These are phyloP conservation scores for Periconia digitata DNA, from an alignment of 2,329 filamentous ascomycete species.

Conservation along the genomic window DNA sequence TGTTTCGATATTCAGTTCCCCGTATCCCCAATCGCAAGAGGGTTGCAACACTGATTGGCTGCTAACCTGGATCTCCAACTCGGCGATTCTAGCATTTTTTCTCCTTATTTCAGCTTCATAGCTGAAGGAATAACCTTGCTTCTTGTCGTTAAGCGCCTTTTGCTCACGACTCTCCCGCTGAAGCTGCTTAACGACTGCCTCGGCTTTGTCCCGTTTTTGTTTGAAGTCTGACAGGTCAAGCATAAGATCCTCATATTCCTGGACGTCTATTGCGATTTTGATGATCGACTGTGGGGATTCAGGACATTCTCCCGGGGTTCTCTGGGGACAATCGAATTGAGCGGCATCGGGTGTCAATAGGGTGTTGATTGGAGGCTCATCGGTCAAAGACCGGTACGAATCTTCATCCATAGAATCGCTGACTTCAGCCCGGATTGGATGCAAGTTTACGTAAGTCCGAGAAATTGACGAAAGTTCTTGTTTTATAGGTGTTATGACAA, in stretches of 20 bases:
- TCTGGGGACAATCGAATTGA: neutral
- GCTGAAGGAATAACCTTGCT: neutral
- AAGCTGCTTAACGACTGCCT: neutral
- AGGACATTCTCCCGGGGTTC: neutral
- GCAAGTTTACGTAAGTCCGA: neutral
- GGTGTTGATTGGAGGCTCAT: neutral
- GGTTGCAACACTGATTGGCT: neutral
- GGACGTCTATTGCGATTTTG: neutral
- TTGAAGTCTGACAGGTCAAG: constrained; percentile 3
- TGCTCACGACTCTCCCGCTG: neutral
- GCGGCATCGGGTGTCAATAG: neutral
- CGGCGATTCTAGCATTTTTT: neutral
- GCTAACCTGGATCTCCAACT: neutral
- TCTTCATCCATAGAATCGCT: neutral
- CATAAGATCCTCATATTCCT: neutral
- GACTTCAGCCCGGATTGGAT: neutral
- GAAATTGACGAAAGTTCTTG: neutral
- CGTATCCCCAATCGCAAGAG: neutral
- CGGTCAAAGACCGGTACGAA: neutral
- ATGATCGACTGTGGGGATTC: neutral
- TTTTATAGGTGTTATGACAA: neutral
- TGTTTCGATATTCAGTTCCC: neutral
- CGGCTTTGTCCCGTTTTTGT: neutral
- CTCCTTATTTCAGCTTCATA: neutral
- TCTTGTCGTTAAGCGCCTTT: neutral